These are phyloP conservation scores for Ophiocordyceps unilateralis DNA, from an alignment of 2,329 filamentous ascomycete genomes.

Conservation along the genomic window DNA sequence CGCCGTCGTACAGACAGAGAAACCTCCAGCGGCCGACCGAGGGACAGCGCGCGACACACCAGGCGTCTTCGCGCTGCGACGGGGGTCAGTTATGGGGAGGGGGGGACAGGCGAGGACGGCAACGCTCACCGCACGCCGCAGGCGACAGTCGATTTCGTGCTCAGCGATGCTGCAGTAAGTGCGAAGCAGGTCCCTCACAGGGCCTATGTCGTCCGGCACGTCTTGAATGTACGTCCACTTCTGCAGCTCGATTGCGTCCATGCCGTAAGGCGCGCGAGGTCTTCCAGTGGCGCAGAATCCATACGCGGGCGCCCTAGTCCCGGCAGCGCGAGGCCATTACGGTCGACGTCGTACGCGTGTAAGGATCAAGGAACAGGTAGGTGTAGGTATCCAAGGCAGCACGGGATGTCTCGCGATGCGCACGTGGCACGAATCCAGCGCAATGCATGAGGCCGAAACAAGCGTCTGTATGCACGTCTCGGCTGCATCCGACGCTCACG, in stretches of 20 bases:
- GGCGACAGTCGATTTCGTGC: slow-evolving; percentile 17
- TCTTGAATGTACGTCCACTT: slow-evolving; percentile 19
- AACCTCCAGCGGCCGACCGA: slow-evolving; percentile 34
- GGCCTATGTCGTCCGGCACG: slow-evolving; percentile 18
- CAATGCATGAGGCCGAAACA: no score
- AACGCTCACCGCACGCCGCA: slow-evolving; percentile 17
- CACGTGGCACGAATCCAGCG: no score
- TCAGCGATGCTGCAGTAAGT: slow-evolving; percentile 20
- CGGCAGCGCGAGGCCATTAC: not conserved
- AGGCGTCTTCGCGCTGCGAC: slow-evolving; percentile 26
- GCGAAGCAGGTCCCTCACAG: slow-evolving; percentile 18
- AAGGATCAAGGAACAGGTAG: not conserved
- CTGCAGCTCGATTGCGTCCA: slow-evolving; percentile 18
- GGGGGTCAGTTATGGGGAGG: not conserved
- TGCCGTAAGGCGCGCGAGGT: slow-evolving; percentile 4
- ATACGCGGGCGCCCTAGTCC: not conserved
- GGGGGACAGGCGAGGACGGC: not conserved
- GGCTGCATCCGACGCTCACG: no score
- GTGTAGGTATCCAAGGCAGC: no score
- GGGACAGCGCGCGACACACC: slow-evolving; percentile 25
- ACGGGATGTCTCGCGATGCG: not conserved
- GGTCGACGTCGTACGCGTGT: not conserved
- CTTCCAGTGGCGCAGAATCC: not conserved
- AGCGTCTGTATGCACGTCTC: not conserved
- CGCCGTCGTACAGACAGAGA: slow-evolving; percentile 21